Percentiles rank a stretch among this genome's conserved stretches.
phyloP scores from a whole-genome alignment of 2,329 filamentous ascomycete species.

The Pseudogymnoascus pannorum region DNA sequence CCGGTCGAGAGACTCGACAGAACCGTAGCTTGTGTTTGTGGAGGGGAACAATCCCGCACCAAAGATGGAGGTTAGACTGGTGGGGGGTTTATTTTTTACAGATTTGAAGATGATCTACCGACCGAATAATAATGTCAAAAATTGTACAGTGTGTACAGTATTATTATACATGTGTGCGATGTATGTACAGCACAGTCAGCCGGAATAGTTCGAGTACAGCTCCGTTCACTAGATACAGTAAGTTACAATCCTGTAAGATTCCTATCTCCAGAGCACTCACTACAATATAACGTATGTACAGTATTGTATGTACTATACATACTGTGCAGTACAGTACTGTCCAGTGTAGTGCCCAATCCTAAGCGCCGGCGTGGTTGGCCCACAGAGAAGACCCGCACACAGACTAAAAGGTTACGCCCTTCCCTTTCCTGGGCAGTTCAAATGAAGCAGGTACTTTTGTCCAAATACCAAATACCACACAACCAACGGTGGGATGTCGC shows the following conservation, averaged over 20 bases:
- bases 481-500: background rate
- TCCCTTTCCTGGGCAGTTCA: background rate
- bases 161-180: background rate
- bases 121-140: conserved; percentile 2
- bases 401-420: background rate
- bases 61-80: background rate
- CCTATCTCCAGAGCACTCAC: background rate
- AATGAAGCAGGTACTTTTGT: conserved; percentile 2
- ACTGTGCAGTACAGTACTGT: too few relatives aligned
- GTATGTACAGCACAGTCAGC: background rate
- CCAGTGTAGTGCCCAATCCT: too few relatives aligned
- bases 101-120: conserved; percentile 2
- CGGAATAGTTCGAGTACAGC: background rate
- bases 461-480: background rate
- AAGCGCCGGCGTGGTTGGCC: background rate
- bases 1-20: conserved; percentile 1
- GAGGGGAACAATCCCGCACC: background rate
- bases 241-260: too few relatives aligned
- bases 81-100: background rate
- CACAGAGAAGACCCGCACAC: background rate
- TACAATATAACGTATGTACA: too few relatives aligned
- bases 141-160: background rate
- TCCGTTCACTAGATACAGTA: too few relatives aligned
- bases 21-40: background rate
- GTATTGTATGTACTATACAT: too few relatives aligned